Base-by-base conservation (phyloP, 495 filamentous ascomycete species). In the Aspergillus indologenus region DNA sequence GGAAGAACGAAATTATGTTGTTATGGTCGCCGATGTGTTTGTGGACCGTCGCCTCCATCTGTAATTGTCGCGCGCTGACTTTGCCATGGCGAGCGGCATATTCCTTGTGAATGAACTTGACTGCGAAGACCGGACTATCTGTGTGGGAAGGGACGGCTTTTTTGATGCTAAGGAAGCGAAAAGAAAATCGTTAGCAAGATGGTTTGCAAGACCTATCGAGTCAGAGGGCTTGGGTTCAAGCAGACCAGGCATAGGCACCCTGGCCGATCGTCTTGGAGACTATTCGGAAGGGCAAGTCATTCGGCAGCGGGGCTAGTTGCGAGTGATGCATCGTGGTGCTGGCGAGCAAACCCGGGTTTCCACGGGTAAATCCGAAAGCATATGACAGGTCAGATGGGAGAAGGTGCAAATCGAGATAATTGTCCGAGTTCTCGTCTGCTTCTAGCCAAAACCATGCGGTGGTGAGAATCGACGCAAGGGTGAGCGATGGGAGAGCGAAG, bases 31-130 rank as follows among this genome's bases (percentile, higher is more conserved):
- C 89, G 47, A 96, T 87, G 65, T 92, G 86, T 40, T 82, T 84
- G 74, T 99, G 94, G 8, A 98, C 83, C 11, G 87, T 90, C 31
- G 92, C 86, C 73, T 99, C 94, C 77, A 95, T 85, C 58, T 83
- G 80, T 44, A 99, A 83, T 72, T 98, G 94, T 67, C 93, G 90
- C 21, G 88, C 82, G 31, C 86, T 90, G 61, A 99, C 88, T 58
- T 90, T 89, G 69, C 94, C 94, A 79, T 92, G 86, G 58, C 87
- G 86, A 59, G 90, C 79, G 54, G 95, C 94, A 71, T 96, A 94
- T 56, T 88, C 88, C 75, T 98, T 98, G 78, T 98, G 91, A 68
- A 99, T 96, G 74, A 98, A 90, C 75, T 99, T 99, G 70, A 96
- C 91, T 8, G 94, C 94, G 73, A 99, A 96, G 66, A 98, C 77